Percentiles rank a stretch among this genome's conserved stretches.
phyloP scores from a whole-genome alignment of 192 early-diverging fungal genomes.

The Entomortierella beljakovae region DNA sequence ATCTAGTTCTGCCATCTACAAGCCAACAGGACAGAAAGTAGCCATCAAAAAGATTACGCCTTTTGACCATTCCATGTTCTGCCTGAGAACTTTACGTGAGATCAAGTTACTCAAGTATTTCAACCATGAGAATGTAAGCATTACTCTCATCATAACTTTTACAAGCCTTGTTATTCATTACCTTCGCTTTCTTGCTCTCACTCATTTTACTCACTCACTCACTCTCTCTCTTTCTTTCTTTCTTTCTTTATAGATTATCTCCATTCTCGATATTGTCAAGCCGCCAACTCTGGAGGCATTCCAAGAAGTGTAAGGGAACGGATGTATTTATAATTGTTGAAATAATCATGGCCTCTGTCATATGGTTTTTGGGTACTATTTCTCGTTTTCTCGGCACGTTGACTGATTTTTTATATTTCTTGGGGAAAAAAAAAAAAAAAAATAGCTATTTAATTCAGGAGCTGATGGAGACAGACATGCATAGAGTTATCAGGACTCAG shows the following conservation, averaged over 20 bases:
- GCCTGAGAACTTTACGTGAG: constrained; percentile 82
- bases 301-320: constrained; percentile 81
- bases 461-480: constrained; percentile 99
- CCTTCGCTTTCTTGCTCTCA: too few species aligned
- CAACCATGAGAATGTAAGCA: constrained; percentile 83
- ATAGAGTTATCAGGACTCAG: constrained; percentile 97
- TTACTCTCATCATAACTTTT: not conserved
- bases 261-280: constrained; percentile 91
- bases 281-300: constrained; percentile 83
- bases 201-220: not conserved
- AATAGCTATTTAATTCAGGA: constrained; percentile 92
- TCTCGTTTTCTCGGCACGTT: too few species aligned
- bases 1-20: constrained; percentile 83
- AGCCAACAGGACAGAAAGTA: constrained; percentile 82
- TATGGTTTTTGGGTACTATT: too few species aligned
- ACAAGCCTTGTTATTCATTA: too few species aligned
- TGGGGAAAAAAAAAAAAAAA: not conserved
- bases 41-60: constrained; percentile 94
- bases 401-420: too few species aligned
- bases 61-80: constrained; percentile 89
- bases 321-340: too few species aligned
- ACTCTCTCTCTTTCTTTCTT: not conserved
- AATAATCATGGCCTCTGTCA: too few species aligned
- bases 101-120: constrained; percentile 89
- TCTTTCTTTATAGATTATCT: constrained; percentile 77